These are phyloP conservation scores for Pterocarpus macrocarpus DNA, from an alignment of 306 rosid genomes.

Conservation along the genomic window DNA sequence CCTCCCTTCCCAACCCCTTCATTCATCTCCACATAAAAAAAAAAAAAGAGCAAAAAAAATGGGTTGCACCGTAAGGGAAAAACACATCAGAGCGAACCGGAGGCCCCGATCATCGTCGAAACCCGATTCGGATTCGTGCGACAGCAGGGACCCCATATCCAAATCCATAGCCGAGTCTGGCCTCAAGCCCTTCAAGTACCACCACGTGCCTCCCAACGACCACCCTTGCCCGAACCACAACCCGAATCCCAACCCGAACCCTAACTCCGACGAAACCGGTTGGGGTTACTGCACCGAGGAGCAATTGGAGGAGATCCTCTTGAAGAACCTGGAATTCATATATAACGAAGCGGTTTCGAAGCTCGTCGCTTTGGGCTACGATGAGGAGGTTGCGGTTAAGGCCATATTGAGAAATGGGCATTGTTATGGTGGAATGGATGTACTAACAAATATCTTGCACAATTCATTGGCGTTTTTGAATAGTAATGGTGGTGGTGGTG, in stretches of 20 bases:
- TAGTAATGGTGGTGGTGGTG: constrained; percentile 42
- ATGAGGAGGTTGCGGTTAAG: constrained; percentile 72
- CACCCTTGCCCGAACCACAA: constrained; percentile 54
- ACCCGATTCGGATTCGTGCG: constrained; percentile 65
- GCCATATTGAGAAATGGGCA: constrained; percentile 83
- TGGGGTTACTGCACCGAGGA: constrained; percentile 97
- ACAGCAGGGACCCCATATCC: constrained; percentile 65
- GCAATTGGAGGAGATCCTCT: constrained; percentile 84
- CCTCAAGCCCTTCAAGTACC: constrained; percentile 65
- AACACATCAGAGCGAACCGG: constrained; percentile 84
- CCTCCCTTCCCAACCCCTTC: neutral
- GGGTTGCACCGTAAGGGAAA: constrained; percentile 92
- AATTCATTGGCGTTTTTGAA: constrained; percentile 80
- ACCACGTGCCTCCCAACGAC: constrained; percentile 50
- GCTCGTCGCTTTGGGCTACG: constrained; percentile 83
- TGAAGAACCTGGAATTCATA: constrained; percentile 70
- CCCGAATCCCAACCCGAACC: constrained; percentile 44
- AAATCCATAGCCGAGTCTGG: constrained; percentile 80
- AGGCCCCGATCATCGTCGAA: constrained; percentile 66
- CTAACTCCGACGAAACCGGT: constrained; percentile 67
- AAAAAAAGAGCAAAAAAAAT: neutral
- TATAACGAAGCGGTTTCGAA: constrained; percentile 82
- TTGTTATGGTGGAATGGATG: constrained; percentile 91
- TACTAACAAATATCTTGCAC: constrained; percentile 73
- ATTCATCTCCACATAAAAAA: neutral